These are phyloP conservation scores for Trypethelium eluteriae DNA, from an alignment of 495 filamentous ascomycete species.

Conservation along the genomic window DNA sequence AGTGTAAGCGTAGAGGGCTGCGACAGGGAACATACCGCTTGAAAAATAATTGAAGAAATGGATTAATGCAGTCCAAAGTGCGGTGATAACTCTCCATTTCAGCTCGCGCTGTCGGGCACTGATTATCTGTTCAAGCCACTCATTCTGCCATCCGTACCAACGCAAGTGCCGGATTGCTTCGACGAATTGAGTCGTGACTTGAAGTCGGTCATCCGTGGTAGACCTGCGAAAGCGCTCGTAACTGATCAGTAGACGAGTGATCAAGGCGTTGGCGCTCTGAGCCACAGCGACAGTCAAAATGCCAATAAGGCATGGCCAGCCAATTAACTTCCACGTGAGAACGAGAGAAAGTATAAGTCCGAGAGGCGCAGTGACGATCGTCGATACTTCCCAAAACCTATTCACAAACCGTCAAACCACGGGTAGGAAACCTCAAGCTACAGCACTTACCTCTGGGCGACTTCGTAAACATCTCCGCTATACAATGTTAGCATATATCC, in stretches of 20 bases:
- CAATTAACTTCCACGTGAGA: conserved; percentile 67
- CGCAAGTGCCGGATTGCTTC: conserved; percentile 77
- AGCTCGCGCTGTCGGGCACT: conserved; percentile 60
- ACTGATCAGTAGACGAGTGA: conserved; percentile 52
- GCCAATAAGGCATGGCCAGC: conserved; percentile 69
- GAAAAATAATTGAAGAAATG: conserved; percentile 54
- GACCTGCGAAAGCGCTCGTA: conserved; percentile 58
- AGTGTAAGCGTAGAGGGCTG: conserved; percentile 72
- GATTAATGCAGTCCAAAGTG: conserved; percentile 52
- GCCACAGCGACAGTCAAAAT: conserved; percentile 55
- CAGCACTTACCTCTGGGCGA: conserved; percentile 50
- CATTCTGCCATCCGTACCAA: conserved; percentile 80
- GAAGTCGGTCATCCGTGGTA: conserved; percentile 63
- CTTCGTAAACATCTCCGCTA: conserved; percentile 66
- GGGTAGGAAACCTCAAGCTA: conserved; percentile 3
- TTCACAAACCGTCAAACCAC: not conserved
- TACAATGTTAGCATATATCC: conserved; percentile 14
- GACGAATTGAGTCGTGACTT: conserved; percentile 70
- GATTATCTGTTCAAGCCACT: conserved; percentile 69
- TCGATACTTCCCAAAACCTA: conserved; percentile 69
- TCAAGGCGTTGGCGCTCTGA: conserved; percentile 55
- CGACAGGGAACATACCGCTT: conserved; percentile 65
- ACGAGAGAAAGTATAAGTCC: conserved; percentile 58
- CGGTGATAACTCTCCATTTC: conserved; percentile 55
- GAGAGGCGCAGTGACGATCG: conserved; percentile 58